Evolutionary conservation across 2,329 filamentous ascomycete genomes (phyloP).

Genomic region (Aureobasidium lini): DNA sequence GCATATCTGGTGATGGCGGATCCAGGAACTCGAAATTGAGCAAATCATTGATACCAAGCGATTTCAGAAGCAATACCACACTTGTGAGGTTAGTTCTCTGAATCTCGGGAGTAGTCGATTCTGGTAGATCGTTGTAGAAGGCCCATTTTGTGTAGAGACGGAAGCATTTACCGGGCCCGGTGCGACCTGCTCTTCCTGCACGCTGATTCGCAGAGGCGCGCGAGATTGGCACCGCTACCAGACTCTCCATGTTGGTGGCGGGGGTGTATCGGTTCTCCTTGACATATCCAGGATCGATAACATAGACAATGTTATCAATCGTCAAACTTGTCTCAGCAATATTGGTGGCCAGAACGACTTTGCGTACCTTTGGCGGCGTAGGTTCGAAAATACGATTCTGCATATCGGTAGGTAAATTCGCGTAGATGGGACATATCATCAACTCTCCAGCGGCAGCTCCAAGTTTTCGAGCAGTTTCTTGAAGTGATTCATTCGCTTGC

Average conservation of each 20-base stretch:
- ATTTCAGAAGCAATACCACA: constrained; percentile 79
- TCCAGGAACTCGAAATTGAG: constrained; percentile 97
- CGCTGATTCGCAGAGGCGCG: constrained; percentile 88
- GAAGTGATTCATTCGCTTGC: constrained; percentile 71
- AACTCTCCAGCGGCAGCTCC: constrained; percentile 79
- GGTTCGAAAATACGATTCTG: constrained; percentile 94
- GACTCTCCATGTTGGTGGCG: constrained; percentile 81
- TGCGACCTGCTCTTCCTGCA: constrained; percentile 85
- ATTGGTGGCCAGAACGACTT: constrained; percentile 91
- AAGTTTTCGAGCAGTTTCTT: constrained; percentile 79
- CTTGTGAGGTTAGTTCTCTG: constrained; percentile 81
- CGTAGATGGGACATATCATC: constrained; percentile 88
- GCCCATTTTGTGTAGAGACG: constrained; percentile 80
- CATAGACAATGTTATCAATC: constrained; percentile 92
- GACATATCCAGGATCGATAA: constrained; percentile 90
- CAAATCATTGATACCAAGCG: constrained; percentile 83
- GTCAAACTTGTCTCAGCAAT: constrained; percentile 95
- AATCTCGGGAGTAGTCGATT: constrained; percentile 87
- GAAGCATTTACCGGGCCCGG: constrained; percentile 88
- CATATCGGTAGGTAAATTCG: constrained; percentile 81
- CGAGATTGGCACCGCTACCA: constrained; percentile 86
- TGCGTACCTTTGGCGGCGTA: constrained; percentile 74
- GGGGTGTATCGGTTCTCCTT: constrained; percentile 95
- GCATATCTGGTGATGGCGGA: constrained; percentile 77
- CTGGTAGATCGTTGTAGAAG: constrained; percentile 90